phyloP scores from a whole-genome alignment of 768 basidiomycete genomes.

The Hygrocybe punicea region DNA sequence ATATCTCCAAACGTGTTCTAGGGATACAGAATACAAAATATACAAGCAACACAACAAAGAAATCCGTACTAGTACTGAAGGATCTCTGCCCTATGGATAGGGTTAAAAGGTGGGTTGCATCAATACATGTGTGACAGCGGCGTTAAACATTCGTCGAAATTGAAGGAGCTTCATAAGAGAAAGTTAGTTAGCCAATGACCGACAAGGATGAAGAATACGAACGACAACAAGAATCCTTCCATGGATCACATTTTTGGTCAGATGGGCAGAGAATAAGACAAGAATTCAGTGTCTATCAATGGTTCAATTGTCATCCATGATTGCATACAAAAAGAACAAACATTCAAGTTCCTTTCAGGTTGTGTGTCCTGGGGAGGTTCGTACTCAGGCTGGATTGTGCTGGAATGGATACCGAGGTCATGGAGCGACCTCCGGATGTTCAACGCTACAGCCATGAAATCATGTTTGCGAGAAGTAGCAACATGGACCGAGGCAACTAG shows the following conservation, averaged over 20 bases:
- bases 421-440: slow-evolving; percentile 84
- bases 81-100: too few relatives aligned
- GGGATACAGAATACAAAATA: too few relatives aligned
- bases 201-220: not conserved
- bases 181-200: too few relatives aligned
- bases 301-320: not conserved
- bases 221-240: slow-evolving; percentile 79
- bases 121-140: too few relatives aligned
- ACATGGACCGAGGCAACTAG: slow-evolving; percentile 96
- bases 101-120: too few relatives aligned
- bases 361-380: slow-evolving; percentile 34
- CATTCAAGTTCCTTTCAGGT: slow-evolving; percentile 31
- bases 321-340: not conserved
- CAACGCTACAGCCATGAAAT: slow-evolving; percentile 88
- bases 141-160: too few relatives aligned
- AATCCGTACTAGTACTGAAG: too few relatives aligned
- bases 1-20: too few relatives aligned
- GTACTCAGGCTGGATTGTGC: slow-evolving; percentile 92
- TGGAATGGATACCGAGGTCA: slow-evolving; percentile 88
- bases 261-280: slow-evolving; percentile 73
- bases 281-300: slow-evolving; percentile 44
- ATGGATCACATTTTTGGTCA: slow-evolving; percentile 62
- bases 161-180: too few relatives aligned
- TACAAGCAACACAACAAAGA: too few relatives aligned
- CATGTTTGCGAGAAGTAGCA: slow-evolving; percentile 69